Percentiles rank a stretch among this genome's conserved stretches.
These are phyloP conservation scores for Citrus medica DNA, from an alignment of 345 rosid species.

Conservation along the genomic window DNA sequence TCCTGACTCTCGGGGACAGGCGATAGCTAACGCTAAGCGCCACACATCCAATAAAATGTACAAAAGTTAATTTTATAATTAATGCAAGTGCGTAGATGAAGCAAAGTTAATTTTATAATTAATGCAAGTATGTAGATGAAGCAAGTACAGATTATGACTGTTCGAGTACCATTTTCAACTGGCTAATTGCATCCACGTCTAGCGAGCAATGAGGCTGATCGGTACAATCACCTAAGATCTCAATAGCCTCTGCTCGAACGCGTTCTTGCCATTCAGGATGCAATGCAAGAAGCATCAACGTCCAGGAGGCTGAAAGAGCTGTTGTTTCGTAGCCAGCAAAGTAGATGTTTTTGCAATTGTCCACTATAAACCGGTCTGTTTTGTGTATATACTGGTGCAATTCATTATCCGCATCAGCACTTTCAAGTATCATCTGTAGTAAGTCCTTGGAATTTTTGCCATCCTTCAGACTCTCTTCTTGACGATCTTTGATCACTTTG, in stretches of 20 bases:
- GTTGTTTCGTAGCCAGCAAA: constrained; percentile 37
- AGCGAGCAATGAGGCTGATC: neutral
- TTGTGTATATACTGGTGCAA: neutral
- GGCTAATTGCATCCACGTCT: constrained; percentile 23
- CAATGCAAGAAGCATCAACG: constrained; percentile 31
- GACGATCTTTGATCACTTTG: constrained; percentile 16
- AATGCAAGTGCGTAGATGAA: neutral
- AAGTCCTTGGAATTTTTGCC: constrained; percentile 12
- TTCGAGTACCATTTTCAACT: constrained; percentile 20
- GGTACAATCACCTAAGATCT: neutral
- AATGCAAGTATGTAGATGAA: neutral
- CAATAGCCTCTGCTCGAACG: constrained; percentile 19
- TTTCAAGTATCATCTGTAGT: constrained; percentile 22
- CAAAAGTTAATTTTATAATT: neutral
- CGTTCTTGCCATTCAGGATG: constrained; percentile 38
- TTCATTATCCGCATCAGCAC: neutral
- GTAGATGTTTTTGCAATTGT: constrained; percentile 36
- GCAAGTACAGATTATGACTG: neutral
- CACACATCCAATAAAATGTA: too few species aligned
- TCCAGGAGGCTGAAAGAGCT: constrained; percentile 30
- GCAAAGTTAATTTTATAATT: neutral
- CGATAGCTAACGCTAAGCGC: too few species aligned
- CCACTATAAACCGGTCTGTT: constrained; percentile 20
- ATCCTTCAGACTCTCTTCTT: constrained; percentile 8
- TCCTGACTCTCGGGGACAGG: too few species aligned